Conservation (phyloP, 2,329 filamentous ascomycete genomes). For the Paracamarosporium sp. region DNA sequence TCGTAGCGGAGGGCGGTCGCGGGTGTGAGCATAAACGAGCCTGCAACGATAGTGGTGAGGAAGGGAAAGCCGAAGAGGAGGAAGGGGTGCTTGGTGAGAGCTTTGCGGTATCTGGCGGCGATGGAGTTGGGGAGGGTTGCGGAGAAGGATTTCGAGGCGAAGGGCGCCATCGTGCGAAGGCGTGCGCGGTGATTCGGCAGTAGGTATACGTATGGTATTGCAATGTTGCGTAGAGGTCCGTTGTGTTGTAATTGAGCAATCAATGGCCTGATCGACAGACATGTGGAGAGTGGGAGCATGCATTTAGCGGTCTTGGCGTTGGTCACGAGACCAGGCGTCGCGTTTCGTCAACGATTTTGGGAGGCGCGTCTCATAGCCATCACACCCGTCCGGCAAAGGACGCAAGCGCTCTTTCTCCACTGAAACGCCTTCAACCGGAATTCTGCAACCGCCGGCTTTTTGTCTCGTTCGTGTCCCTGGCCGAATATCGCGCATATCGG, state of each 20-base stretch:
- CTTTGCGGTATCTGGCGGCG: slow-evolving; percentile 76
- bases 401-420: not conserved
- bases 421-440: not conserved
- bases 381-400: slow-evolving; percentile 6
- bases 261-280: slow-evolving; percentile 12
- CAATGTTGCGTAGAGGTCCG: not conserved
- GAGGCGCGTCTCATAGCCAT: slow-evolving; percentile 21
- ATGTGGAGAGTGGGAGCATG: slow-evolving; percentile 15
- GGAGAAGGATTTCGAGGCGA: slow-evolving; percentile 65
- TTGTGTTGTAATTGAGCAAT: not conserved
- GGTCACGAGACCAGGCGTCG: slow-evolving; percentile 30
- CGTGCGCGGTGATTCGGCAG: too few species aligned
- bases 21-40: slow-evolving; percentile 92
- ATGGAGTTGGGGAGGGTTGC: slow-evolving; percentile 65
- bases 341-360: slow-evolving; percentile 7
- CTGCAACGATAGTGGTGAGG: slow-evolving; percentile 84
- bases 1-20: slow-evolving; percentile 95
- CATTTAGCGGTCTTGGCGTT: slow-evolving; percentile 21
- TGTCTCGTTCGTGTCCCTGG: too few species aligned
- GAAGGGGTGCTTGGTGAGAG: slow-evolving; percentile 83
- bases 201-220: too few species aligned
- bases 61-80: slow-evolving; percentile 94
- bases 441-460: not conserved
- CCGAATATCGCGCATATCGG: not conserved
- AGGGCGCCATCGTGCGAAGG: slow-evolving; percentile 46